Evolutionary conservation across 2,329 filamentous ascomycete genomes (phyloP).

Genomic region (Sphaerostilbella broomeana): DNA sequence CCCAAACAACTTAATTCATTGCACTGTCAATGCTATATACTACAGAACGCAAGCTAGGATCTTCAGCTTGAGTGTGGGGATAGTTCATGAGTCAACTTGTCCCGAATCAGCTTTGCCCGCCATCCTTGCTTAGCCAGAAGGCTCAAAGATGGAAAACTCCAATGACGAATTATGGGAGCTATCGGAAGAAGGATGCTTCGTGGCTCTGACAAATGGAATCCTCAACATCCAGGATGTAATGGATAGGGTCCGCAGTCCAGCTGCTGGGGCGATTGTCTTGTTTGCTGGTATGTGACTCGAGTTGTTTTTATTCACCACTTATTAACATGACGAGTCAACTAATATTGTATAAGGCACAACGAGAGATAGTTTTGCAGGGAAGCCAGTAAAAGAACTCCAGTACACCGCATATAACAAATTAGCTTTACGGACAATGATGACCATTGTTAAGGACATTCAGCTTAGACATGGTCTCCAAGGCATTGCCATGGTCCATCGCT

Average conservation of each 20-base stretch:
- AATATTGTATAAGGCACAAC: slow-evolving; percentile 55
- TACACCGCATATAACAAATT: slow-evolving; percentile 69
- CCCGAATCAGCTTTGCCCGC: too few species aligned
- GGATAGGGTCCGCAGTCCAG: slow-evolving; percentile 62
- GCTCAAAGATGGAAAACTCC: slow-evolving; percentile 14
- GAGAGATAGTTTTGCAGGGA: slow-evolving; percentile 64
- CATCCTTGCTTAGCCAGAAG: too few species aligned
- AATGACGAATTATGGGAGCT: slow-evolving; percentile 32
- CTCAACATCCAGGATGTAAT: slow-evolving; percentile 55
- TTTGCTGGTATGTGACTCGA: slow-evolving; percentile 57
- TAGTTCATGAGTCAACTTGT: too few species aligned
- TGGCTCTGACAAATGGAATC: slow-evolving; percentile 58
- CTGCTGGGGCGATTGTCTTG: slow-evolving; percentile 68
- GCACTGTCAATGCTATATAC: too few species aligned
- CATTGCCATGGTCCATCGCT: slow-evolving; percentile 74
- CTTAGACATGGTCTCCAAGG: slow-evolving; percentile 60
- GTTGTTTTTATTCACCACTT: not conserved
- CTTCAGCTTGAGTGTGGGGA: too few species aligned
- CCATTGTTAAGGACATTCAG: slow-evolving; percentile 53
- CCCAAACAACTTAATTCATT: too few species aligned
- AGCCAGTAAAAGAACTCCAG: slow-evolving; percentile 65
- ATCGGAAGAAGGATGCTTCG: slow-evolving; percentile 50
- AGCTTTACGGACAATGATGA: slow-evolving; percentile 61
- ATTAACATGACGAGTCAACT: not conserved
- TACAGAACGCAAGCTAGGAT: too few species aligned